Conservation (phyloP, 371 early-diverging fungal genomes). For the Amoeboaphelidium protococcarum region DNA sequence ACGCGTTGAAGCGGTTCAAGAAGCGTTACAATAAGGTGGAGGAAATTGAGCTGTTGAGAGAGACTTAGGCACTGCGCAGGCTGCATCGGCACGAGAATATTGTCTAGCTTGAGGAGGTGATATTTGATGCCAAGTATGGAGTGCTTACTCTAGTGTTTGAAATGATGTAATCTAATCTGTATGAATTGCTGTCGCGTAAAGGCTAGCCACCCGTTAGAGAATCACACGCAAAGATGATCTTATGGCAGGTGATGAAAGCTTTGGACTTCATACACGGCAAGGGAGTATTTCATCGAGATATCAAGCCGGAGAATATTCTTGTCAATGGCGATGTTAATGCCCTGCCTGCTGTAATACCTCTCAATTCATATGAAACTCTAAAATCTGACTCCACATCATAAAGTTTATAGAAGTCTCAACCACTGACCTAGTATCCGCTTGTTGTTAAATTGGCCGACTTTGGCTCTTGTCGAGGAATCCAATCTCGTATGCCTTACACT, state of each 20-base stretch:
- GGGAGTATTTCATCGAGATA: conserved; percentile 39
- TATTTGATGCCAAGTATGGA: conserved; percentile 24
- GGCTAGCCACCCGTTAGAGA: conserved; percentile 14
- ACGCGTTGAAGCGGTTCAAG: conserved; percentile 25
- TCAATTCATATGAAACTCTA: not conserved
- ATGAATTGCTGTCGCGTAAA: conserved; percentile 24
- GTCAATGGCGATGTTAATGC: not conserved
- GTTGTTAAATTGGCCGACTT: conserved; percentile 32
- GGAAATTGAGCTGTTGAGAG: conserved; percentile 22
- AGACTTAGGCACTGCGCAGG: conserved; percentile 21
- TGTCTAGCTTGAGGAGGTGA: conserved; percentile 26
- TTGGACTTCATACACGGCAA: conserved; percentile 21
- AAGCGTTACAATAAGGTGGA: conserved; percentile 21
- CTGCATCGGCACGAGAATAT: conserved; percentile 26
- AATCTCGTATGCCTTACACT: conserved; percentile 24
- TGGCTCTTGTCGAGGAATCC: conserved; percentile 33
- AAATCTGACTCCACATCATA: not conserved
- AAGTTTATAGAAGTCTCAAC: conserved; percentile 20
- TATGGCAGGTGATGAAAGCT: conserved; percentile 27
- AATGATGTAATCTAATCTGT: conserved; percentile 31
- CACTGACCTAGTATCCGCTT: conserved; percentile 19
- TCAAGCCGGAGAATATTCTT: conserved; percentile 24
- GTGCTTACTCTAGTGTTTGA: conserved; percentile 29
- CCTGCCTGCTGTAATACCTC: not conserved
- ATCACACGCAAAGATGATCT: conserved; percentile 17